Evolutionary conservation across 352 stramenopile species (phyloP), one percentile per base, ranked within the genome.

Genomic region (Globisporangium takayamanum): DNA sequence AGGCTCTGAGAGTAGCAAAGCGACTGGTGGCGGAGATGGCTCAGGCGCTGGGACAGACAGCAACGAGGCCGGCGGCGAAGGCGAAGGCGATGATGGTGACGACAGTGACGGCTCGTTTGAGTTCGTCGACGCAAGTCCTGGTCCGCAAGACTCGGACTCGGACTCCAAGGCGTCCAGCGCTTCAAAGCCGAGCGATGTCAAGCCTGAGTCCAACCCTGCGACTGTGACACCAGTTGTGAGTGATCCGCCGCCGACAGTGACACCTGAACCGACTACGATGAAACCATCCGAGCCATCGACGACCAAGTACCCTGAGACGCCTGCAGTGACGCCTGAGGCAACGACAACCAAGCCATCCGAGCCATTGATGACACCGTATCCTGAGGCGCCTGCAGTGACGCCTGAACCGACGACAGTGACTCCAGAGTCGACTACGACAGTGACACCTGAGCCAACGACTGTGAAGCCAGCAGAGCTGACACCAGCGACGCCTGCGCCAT

Each of bases 71-170:
- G 33, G 33, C 10, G 33, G 33, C 7, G 30, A 36, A 36, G 33
- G 33, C 18, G 53, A 58, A 14, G 39, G n/a, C 18, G 45, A 50
- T 7, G 45, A 0, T 4, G 45, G 8, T 22, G 52, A 58, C 22
- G 53, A 25, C 11, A 37, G 15, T 22, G 52, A 58, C 22, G 53
- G 53, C 11, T 49, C 52, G n/a, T 50, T 42, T 25, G 53, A 58
- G 39, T 58, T 41, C 26, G 53, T 58, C 53, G 53, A 58, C 25
- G 15, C 41, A 12, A 50, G 47, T 16, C 30, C 53, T 58, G 53
- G 53, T 2, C 41, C 41, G 15, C 15, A 18, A 14, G 28, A 50
- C 18, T 50, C 45, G 7, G n/a, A 30, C 10, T 16, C 42, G 25
- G 37, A 48, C 37, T 39, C n/a, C 4, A 20, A 46, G 15, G 33